These are phyloP conservation scores for Osmozyma mogii DNA, from an alignment of 805 yeast genomes.

Conservation along the genomic window DNA sequence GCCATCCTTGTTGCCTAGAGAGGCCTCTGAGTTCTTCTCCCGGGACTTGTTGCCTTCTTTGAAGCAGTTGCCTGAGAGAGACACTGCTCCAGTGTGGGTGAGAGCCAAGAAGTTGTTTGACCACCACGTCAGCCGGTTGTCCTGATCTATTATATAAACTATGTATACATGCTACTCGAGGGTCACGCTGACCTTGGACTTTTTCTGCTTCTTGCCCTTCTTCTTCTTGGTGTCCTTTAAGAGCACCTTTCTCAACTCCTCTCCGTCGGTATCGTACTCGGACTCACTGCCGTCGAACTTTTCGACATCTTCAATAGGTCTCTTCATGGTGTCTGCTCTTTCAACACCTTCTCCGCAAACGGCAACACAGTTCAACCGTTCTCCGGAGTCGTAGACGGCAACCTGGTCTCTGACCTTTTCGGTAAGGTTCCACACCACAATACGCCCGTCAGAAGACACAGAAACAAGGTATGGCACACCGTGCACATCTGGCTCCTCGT, in stretches of 20 bases:
- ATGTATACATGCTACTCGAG: constrained; percentile 35
- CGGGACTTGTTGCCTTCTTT: constrained; percentile 84
- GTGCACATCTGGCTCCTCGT: constrained; percentile 26
- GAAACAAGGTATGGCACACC: constrained; percentile 52
- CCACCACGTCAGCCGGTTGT: constrained; percentile 73
- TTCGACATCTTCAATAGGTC: constrained; percentile 23
- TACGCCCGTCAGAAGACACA: constrained; percentile 87
- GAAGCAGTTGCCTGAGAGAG: constrained; percentile 74
- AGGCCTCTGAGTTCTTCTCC: constrained; percentile 88
- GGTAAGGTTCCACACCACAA: constrained; percentile 75
- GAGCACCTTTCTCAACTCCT: constrained; percentile 52
- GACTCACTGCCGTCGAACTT: constrained; percentile 43
- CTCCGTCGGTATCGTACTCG: constrained; percentile 72
- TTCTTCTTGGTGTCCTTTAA: constrained; percentile 40
- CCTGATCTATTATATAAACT: constrained; percentile 9
- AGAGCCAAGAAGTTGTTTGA: constrained; percentile 80
- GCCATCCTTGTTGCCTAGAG: constrained; percentile 94
- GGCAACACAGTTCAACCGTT: constrained; percentile 80
- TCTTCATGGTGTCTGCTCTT: constrained; percentile 61
- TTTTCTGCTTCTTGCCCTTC: constrained; percentile 22
- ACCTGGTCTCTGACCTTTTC: constrained; percentile 60
- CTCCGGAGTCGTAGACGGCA: constrained; percentile 87
- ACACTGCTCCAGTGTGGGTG: constrained; percentile 83
- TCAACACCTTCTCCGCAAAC: constrained; percentile 74
- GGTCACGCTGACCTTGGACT: constrained; percentile 40